Base-by-base conservation (phyloP, 495 filamentous ascomycete species). In the Entonaema liquescens region DNA sequence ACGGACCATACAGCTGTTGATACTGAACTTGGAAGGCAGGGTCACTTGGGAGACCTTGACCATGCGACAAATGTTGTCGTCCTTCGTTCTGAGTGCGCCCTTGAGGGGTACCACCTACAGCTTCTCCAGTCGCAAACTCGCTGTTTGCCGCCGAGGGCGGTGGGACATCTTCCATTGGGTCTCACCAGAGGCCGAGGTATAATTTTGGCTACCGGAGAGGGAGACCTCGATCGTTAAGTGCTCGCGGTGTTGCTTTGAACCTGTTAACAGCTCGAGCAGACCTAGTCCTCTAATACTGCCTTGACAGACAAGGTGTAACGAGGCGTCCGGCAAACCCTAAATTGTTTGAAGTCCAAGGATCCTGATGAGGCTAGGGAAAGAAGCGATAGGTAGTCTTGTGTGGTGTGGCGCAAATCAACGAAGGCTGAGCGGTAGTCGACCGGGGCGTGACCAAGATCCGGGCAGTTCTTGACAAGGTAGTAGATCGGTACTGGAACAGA, bases 151-250 rank as follows among this genome's bases (percentile, higher is more conserved):
- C 75, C 26, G 72, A 66, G 23, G 78, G 75, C 58, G 62, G 73
- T 62, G 76, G 65, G 65, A 77, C 74, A 76, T 83, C 81, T 75
- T 79, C 80, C 82, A 83, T 83, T 58, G 71, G 71, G 40, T 64
- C 65, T 70, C 62, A 64, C 63, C 71, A 63, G 31, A 57, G 31
- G 59, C 33, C 55, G 65, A 64, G 44, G 64, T 59, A 19, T 25
- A 26, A 26, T 49, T 70, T 70, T 58, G 59, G 66, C 23, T 26
- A 64, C 53, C 53, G 54, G 33, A 55, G 62, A 75, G 62, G 60
- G 53, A 44, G 44, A 67, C 31, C 57, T 66, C 29, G 70, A 3
- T 53, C 47, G 71, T 55, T 62, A 61, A 61, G 59, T 70, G 53
- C 59, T 49, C 65, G 42, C 23, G 35, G 36, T 0, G 52, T 69